Evolutionary conservation across 331 rosid genomes (phyloP).

Genomic region (Pyrus hybrid): DNA sequence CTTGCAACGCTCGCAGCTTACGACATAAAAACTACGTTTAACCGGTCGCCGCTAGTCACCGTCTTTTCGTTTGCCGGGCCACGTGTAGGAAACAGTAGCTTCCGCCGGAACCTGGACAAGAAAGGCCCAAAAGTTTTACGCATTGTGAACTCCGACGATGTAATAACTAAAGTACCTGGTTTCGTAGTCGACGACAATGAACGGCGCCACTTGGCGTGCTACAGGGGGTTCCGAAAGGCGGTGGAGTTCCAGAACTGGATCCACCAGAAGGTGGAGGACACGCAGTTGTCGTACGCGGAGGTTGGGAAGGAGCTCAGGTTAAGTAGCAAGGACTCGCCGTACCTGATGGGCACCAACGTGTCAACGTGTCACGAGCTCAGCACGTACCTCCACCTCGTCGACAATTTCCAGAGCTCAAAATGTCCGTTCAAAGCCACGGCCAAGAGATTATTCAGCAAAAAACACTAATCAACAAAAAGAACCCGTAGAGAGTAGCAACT

Average conservation of each 20-base stretch:
- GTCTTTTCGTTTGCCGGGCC: constrained; percentile 76
- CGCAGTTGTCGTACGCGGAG: constrained; percentile 54
- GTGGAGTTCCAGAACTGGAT: constrained; percentile 42
- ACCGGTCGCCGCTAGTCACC: constrained; percentile 32
- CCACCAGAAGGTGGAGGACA: constrained; percentile 43
- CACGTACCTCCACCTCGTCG: constrained; percentile 69
- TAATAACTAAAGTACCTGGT: constrained; percentile 62
- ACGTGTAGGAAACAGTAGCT: constrained; percentile 51
- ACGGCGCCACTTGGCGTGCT: background rate
- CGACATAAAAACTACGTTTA: constrained; percentile 30
- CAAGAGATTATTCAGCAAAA: background rate
- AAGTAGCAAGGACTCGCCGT: constrained; percentile 72
- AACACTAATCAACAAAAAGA: background rate
- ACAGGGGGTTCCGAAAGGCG: background rate
- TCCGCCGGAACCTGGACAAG: constrained; percentile 36
- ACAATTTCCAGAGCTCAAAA: constrained; percentile 61
- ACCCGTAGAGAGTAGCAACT: background rate
- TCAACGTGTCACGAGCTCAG: constrained; percentile 78
- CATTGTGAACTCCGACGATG: constrained; percentile 68
- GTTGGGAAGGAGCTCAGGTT: constrained; percentile 69
- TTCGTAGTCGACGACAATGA: constrained; percentile 31
- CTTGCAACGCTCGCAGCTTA: constrained; percentile 56
- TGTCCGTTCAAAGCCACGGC: constrained; percentile 63
- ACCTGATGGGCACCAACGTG: constrained; percentile 30
- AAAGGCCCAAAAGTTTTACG: constrained; percentile 63